phyloP scores from a whole-genome alignment of 306 rosid genomes.

The Inga oerstediana region DNA sequence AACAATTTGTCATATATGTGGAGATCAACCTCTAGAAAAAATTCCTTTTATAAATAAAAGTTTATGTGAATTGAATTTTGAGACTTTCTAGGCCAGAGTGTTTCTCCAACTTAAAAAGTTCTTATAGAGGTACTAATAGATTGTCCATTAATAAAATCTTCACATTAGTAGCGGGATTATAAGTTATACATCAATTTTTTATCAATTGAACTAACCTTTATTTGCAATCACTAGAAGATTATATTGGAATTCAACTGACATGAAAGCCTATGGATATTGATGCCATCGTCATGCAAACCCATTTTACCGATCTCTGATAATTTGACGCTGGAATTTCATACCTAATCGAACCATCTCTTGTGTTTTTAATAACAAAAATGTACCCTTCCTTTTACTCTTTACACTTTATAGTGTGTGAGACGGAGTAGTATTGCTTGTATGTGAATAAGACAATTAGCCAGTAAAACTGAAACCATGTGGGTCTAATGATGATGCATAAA shows the following conservation, averaged over 20 bases:
- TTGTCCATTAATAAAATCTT: too few species aligned
- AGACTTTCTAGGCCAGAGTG: rapidly evolving
- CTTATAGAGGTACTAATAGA: too few species aligned
- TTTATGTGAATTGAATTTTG: too few species aligned
- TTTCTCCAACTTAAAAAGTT: too few species aligned
- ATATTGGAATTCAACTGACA: conserved; percentile 8
- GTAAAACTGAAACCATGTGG: neutral
- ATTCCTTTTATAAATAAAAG: too few species aligned
- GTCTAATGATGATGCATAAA: neutral
- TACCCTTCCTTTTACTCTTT: neutral
- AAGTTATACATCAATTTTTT: too few species aligned
- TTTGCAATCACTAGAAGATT: too few species aligned
- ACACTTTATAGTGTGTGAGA: neutral
- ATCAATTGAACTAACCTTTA: too few species aligned
- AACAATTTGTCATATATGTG: conserved; percentile 19
- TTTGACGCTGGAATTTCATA: conserved; percentile 5
- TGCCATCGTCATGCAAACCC: conserved; percentile 9
- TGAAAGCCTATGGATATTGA: neutral
- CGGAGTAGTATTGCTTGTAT: neutral
- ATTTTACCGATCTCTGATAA: neutral
- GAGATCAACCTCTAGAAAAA: conserved; percentile 2
- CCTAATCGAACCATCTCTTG: neutral
- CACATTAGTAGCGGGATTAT: rapidly evolving
- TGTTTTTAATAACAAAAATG: neutral
- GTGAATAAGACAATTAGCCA: neutral